Conservation (phyloP, 2,329 filamentous ascomycete genomes). For the Rhinocladiella similis region DNA sequence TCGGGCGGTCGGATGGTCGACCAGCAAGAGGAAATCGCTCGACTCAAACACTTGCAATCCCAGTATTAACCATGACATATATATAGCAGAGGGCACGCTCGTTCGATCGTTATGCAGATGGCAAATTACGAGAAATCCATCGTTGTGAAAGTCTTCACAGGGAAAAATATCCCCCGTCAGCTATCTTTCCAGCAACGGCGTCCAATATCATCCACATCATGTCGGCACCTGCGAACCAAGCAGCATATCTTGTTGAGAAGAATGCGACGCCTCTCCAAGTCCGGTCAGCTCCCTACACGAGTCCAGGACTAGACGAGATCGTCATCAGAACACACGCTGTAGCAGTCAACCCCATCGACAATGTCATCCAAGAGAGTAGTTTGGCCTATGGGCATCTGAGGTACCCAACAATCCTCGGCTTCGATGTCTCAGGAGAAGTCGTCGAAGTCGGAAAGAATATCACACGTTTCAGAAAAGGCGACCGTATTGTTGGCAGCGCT, state of each 20-base stretch:
- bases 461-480: constrained; percentile 45
- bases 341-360: constrained; percentile 38
- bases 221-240: constrained; percentile 21
- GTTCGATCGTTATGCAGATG: too few species aligned
- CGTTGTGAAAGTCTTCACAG: too few species aligned
- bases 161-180: too few species aligned
- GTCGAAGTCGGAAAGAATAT: constrained; percentile 49
- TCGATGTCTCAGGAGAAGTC: constrained; percentile 48
- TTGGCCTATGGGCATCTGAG: constrained; percentile 31
- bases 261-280: constrained; percentile 26
- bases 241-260: constrained; percentile 24
- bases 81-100: neutral
- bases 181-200: neutral
- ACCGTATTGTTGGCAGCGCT: constrained; percentile 42
- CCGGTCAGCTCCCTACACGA: constrained; percentile 18
- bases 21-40: neutral
- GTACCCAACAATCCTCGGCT: constrained; percentile 42
- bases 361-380: constrained; percentile 33
- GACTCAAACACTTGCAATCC: neutral
- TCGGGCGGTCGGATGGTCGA: neutral
- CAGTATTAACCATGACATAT: neutral
- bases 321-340: constrained; percentile 30
- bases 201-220: neutral
- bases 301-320: constrained; percentile 26
- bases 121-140: too few species aligned